Evolutionary conservation across 2,329 filamentous ascomycete species (phyloP), one percentile per base, ranked within the genome.

Genomic region (Hawksworthiomyces lignivorus): DNA sequence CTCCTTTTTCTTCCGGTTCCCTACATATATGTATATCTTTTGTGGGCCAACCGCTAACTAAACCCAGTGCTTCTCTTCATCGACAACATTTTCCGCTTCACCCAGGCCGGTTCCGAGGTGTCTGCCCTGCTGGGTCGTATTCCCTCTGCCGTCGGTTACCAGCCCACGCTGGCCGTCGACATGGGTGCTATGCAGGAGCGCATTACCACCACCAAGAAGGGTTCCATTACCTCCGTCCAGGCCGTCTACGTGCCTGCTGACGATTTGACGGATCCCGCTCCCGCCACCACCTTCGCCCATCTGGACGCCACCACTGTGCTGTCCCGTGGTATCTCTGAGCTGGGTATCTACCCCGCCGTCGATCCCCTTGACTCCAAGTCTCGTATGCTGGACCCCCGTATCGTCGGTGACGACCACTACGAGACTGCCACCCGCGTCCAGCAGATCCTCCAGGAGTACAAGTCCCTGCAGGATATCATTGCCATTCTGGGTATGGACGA

Each of bases 51-150:
- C 24, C 10, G 21, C 38, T 40, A 40, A 27, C 29, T 9, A n/a
- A n/a, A 12, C 3, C 3, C 46, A 84, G 87, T 96, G 80, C 78
- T 96, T 66, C 88, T 96, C 69, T 96, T 97, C 80, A 97, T 97
- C 69, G 92, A 98, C 84, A 98, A 98, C 81, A 97, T 98, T 74
- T 97, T 96, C 87, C 85, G 92, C 64, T 97, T 97, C 81, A 96
- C 90, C 55, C 90, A 97, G 76, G 92, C 92, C 68, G 92, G 92
- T 89, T 97, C 92, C 62, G 92, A 98, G 76, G 92, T 98, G 81
- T 97, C 90, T 76, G 92, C 92, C 63, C 82, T 98, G 67, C 80
- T 98, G 55, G 92, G 92, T 78, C 90, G 92, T 88, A 98, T 98
- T 62, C 92, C 92, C 72, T 98, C 92, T 78, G 92, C 92, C 67